These are phyloP conservation scores for Cordyceps cateniannulata DNA, from an alignment of 2,329 filamentous ascomycete genomes.

Conservation along the genomic window DNA sequence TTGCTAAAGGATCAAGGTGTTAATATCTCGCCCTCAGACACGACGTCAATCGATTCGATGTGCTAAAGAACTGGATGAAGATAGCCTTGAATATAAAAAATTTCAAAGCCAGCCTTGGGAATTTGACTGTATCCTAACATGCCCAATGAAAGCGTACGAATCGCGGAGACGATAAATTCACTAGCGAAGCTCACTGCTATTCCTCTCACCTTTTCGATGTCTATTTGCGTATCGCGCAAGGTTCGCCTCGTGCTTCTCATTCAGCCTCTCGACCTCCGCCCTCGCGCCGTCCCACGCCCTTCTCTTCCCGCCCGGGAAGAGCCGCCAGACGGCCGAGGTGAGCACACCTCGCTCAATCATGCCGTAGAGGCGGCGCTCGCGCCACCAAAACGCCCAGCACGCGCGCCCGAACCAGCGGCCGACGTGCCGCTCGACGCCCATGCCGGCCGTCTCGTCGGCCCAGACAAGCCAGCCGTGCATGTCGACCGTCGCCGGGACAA, in stretches of 20 bases:
- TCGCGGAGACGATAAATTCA: no score
- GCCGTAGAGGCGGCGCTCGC: conserved; percentile 30
- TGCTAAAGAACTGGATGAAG: no score
- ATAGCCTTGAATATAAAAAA: no score
- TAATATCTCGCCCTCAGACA: no score
- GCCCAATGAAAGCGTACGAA: no score
- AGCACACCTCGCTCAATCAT: conserved; percentile 33
- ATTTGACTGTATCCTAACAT: no score
- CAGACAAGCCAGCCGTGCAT: conserved; percentile 32
- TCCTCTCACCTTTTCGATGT: no score
- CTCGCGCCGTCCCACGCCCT: conserved; percentile 34
- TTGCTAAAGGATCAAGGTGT: no score
- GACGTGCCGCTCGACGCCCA: conserved; percentile 32
- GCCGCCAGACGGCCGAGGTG: conserved; percentile 34
- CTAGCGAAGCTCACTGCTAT: no score
- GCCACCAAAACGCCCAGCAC: conserved; percentile 34
- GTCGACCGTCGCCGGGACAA: conserved; percentile 22
- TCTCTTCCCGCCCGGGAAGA: conserved; percentile 33
- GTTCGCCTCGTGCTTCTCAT: conserved; percentile 14
- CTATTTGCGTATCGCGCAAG: neutral
- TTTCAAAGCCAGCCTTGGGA: no score
- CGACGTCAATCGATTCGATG: no score
- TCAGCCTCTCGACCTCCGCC: conserved; percentile 27
- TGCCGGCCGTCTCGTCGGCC: conserved; percentile 35
- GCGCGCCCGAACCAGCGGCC: conserved; percentile 32